Conservation (phyloP, 306 rosid species). For the Pyrus pyrifolia region DNA sequence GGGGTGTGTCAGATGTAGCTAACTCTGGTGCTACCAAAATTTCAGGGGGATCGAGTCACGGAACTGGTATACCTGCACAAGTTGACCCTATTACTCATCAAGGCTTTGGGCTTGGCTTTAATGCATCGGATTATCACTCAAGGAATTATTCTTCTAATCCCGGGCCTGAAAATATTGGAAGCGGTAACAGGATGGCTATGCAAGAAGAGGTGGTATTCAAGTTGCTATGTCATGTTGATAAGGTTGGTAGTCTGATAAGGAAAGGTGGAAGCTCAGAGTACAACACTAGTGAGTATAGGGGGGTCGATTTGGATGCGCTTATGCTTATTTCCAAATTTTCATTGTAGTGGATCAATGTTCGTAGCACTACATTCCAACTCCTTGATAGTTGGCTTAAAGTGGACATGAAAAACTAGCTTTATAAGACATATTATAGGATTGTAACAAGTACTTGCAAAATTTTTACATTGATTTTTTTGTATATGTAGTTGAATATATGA, state of each 20-base stretch:
- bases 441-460: no score
- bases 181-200: slow-evolving; percentile 43
- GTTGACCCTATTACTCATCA: slow-evolving; percentile 41
- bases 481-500: no score
- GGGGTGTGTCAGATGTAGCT: background rate
- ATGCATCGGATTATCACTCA: slow-evolving; percentile 44
- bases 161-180: slow-evolving; percentile 47
- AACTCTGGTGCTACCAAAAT: slow-evolving; percentile 41
- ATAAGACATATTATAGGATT: no score
- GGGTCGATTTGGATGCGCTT: no score
- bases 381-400: no score
- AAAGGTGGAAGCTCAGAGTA: slow-evolving; percentile 46
- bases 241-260: slow-evolving; percentile 85
- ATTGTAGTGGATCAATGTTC: no score
- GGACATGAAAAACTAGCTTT: no score
- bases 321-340: no score
- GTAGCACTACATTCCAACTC: no score
- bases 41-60: slow-evolving; percentile 30
- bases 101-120: slow-evolving; percentile 33
- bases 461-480: no score
- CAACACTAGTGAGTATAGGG: no score
- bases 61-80: slow-evolving; percentile 27
- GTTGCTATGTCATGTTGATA: slow-evolving; percentile 67
- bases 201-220: slow-evolving; percentile 85
- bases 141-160: slow-evolving; percentile 52